Base-by-base conservation (phyloP, 73 alveolate species). In the Tetrahymena borealis region DNA sequence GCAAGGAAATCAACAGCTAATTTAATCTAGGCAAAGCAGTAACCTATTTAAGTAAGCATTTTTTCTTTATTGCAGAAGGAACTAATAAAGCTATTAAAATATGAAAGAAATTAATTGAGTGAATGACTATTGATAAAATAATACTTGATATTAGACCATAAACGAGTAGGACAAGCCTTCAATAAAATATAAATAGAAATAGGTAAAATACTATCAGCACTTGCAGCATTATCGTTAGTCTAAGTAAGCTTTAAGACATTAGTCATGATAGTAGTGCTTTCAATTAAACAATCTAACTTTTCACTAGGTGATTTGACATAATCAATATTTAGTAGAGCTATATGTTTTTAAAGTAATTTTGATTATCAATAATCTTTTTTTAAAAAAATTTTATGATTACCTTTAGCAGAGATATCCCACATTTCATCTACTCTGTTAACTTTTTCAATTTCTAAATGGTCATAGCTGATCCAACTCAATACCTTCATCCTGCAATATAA, bases 391-490 rank as follows among this genome's bases (percentile, higher is more conserved):
- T n/a, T n/a, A 1, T 13, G 35, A 35, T 31, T 78, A 92, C 95
- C 95, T 37, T 92, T 91, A 11, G 78, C 95, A 16, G 95, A 91
- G 2, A 92, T 39, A 77, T 78, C 92, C 95, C 95, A 92, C 95
- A 92, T 92, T 36, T 92, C 95, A 38, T 92, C 95, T 20, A 92
- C 95, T 24, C 95, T 92, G 78, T 92, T 92, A 11, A 78, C 90
- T 36, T 92, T 92, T 78, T 77, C 41, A 31, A 92, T 92, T 39
- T 92, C 95, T 36, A 92, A 39, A 24, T 92, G 90, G 28, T 78
- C 92, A 92, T 92, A 92, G 31, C 33, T 39, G 28, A 92, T 36
- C 95, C 95, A 92, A 38, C 90, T 91, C 15, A 92, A 39, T 39
- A 91, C 90, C 38, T 92, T 92, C 37, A 92, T 92, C 78, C 95